Conservation (phyloP, 352 stramenopile genomes). For the Paralagenidium karlingii region DNA sequence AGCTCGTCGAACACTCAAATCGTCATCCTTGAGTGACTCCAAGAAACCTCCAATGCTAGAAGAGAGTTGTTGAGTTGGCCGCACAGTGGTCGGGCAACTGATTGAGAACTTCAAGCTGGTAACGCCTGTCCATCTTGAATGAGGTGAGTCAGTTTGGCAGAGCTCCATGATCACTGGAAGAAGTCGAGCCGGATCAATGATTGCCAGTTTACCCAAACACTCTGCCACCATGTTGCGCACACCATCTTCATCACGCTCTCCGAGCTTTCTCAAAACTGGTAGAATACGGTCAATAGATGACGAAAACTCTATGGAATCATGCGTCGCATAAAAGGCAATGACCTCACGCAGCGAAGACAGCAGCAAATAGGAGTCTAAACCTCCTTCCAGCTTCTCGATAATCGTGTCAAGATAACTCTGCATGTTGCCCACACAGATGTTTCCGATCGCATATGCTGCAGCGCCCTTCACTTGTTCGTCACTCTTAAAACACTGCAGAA, state of each 20-base stretch:
- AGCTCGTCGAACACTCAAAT: constrained; percentile 91
- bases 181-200: constrained; percentile 82
- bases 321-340: constrained; percentile 73
- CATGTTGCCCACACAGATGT: constrained; percentile 92
- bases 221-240: constrained; percentile 96
- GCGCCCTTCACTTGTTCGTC: constrained; percentile 89
- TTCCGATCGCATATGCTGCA: constrained; percentile 92
- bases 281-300: constrained; percentile 83
- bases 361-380: constrained; percentile 93
- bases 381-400: constrained; percentile 85
- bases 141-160: constrained; percentile 33
- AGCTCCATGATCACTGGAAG: constrained; percentile 84
- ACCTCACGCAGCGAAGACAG: constrained; percentile 94
- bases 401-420: constrained; percentile 84
- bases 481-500: constrained; percentile 85
- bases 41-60: constrained; percentile 84
- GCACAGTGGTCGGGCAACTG: constrained; percentile 10
- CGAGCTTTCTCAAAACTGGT: constrained; percentile 90
- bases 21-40: constrained; percentile 88
- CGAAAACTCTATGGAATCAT: constrained; percentile 31
- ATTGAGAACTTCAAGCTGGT: constrained; percentile 87
- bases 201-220: constrained; percentile 92
- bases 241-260: constrained; percentile 88
- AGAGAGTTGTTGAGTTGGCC: constrained; percentile 39
- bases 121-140: constrained; percentile 83